phyloP scores from a whole-genome alignment of 2,329 filamentous ascomycete genomes.

The Dothiorella sarmentorum region DNA sequence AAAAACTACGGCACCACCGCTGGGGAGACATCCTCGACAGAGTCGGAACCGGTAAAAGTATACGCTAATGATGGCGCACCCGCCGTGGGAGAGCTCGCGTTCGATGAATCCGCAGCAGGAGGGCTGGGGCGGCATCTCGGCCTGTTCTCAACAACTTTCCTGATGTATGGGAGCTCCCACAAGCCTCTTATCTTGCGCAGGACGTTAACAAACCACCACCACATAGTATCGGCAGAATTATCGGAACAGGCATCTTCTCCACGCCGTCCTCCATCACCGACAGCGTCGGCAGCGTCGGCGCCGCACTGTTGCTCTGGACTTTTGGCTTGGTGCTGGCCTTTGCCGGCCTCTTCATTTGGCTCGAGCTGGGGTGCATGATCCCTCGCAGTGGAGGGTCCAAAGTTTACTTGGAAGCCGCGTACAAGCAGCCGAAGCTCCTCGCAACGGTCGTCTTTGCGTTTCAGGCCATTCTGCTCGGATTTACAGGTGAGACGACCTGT shows the following conservation, averaged over 20 bases:
- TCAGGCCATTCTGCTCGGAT: slow-evolving; percentile 61
- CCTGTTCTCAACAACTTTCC: slow-evolving; percentile 16
- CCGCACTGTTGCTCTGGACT: slow-evolving; percentile 62
- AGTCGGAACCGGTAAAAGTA: background rate
- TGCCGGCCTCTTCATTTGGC: slow-evolving; percentile 58
- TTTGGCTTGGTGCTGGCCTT: slow-evolving; percentile 60
- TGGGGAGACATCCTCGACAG: background rate
- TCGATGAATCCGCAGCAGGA: slow-evolving; percentile 4
- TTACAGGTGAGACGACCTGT: slow-evolving; percentile 30
- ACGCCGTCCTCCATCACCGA: slow-evolving; percentile 66
- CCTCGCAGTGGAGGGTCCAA: slow-evolving; percentile 65
- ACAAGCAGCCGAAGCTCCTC: slow-evolving; percentile 60
- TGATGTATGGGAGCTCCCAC: background rate
- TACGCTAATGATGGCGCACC: background rate
- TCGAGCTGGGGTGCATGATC: slow-evolving; percentile 70
- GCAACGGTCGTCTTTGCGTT: slow-evolving; percentile 62
- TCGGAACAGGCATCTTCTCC: slow-evolving; percentile 69
- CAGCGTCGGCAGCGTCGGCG: slow-evolving; percentile 62
- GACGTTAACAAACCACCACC: background rate
- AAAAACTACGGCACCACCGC: background rate
- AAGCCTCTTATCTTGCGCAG: background rate
- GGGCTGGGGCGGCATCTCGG: slow-evolving; percentile 12
- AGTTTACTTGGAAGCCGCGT: slow-evolving; percentile 69
- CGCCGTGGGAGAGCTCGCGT: slow-evolving; percentile 4
- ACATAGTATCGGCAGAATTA: slow-evolving; percentile 47